Conservation (phyloP, 208 protist species). For the Trichomonas tenax region DNA sequence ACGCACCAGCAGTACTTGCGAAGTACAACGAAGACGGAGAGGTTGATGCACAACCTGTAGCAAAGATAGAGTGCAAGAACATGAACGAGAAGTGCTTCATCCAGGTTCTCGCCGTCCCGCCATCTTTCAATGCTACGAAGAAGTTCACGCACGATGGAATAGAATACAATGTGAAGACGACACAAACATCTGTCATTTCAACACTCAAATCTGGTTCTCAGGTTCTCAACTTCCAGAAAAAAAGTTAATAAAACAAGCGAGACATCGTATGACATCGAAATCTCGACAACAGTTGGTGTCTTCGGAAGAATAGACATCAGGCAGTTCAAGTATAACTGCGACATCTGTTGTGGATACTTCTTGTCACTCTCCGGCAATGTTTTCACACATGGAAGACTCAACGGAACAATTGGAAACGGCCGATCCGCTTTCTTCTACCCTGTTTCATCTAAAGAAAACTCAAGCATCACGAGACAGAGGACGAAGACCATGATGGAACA, state of each 20-base stretch:
- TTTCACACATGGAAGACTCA: not conserved
- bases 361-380: not conserved
- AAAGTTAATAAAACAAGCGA: not conserved
- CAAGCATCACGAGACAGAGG: not conserved
- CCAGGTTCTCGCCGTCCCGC: not conserved
- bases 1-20: not conserved
- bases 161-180: not conserved
- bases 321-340: not conserved
- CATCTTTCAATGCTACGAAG: not conserved
- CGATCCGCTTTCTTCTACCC: not conserved
- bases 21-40: not conserved
- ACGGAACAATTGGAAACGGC: not conserved
- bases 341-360: not conserved
- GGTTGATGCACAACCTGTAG: not conserved
- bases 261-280: not conserved
- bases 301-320: not conserved
- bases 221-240: not conserved
- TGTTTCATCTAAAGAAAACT: not conserved
- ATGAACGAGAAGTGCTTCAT: not conserved
- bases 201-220: not conserved
- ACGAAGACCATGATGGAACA: not conserved
- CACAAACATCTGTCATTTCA: not conserved
- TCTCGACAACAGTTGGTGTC: not conserved
- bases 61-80: not conserved
- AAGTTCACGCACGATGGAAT: not conserved